These are phyloP conservation scores for Xylariaceae sp. DNA, from an alignment of 2,329 filamentous ascomycete species.

Conservation along the genomic window DNA sequence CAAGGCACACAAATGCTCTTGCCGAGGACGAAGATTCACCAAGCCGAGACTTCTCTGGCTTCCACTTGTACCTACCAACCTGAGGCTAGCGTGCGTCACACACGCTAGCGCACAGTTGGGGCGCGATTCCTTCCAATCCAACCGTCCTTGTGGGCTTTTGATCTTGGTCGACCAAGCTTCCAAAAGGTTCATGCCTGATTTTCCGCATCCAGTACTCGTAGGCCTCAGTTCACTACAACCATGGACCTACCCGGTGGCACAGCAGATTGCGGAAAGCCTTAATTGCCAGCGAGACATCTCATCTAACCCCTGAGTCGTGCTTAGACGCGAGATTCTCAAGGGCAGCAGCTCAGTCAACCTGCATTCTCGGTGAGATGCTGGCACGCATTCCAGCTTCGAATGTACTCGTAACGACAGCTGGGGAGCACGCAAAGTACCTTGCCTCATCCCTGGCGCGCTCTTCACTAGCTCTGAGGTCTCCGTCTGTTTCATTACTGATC, in stretches of 20 bases:
- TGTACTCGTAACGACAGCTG: too few species aligned
- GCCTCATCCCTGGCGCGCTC: too few species aligned
- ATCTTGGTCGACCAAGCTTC: background rate
- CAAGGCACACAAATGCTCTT: too few species aligned
- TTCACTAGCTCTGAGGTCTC: too few species aligned
- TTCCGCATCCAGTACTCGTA: background rate
- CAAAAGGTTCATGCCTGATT: background rate
- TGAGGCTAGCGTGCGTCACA: too few species aligned
- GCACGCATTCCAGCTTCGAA: too few species aligned
- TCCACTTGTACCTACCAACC: too few species aligned
- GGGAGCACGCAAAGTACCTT: too few species aligned
- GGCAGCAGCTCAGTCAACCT: background rate
- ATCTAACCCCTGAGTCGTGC: slow-evolving; percentile 18
- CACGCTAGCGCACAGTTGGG: background rate
- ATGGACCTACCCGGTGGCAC: background rate
- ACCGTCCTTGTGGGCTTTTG: background rate
- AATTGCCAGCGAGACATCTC: background rate
- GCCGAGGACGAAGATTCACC: too few species aligned
- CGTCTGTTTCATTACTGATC: too few species aligned
- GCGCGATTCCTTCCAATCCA: background rate
- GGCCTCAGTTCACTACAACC: background rate
- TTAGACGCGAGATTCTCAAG: slow-evolving; percentile 11
- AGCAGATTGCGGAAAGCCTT: background rate
- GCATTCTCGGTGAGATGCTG: background rate
- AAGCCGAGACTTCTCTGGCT: too few species aligned